A percentile compares a stretch with the other conserved stretches of the same genome.
These are phyloP conservation scores for Diphasiastrum complanatum DNA, from an alignment of 83 land plant species.

Conservation along the genomic window DNA sequence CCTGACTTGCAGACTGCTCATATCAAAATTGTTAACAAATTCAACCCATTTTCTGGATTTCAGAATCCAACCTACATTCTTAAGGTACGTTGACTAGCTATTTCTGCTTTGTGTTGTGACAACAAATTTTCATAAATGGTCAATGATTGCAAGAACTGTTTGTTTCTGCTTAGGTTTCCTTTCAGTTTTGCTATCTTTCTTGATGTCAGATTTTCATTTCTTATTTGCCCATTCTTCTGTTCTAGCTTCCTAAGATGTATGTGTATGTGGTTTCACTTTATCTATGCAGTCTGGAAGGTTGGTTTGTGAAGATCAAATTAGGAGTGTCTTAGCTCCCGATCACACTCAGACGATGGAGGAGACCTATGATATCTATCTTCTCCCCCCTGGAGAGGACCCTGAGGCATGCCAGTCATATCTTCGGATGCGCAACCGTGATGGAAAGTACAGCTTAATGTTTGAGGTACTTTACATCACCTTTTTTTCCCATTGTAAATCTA, in stretches of 20 bases:
- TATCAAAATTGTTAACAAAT: conserved; percentile 82
- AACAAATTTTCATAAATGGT: no score
- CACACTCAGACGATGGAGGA: conserved; percentile 56
- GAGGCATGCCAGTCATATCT: conserved; percentile 89
- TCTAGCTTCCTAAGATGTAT: no score
- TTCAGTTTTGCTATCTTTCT: no score
- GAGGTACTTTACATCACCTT: conserved; percentile 49
- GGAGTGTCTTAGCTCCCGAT: conserved; percentile 41
- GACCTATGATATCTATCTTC: conserved; percentile 84
- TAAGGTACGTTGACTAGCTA: conserved; percentile 23
- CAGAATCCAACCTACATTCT: conserved; percentile 47
- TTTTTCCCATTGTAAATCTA: background rate
- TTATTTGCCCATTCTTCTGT: no score
- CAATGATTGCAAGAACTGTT: no score
- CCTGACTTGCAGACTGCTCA: conserved; percentile 89
- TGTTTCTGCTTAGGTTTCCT: no score
- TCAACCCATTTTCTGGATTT: conserved; percentile 88
- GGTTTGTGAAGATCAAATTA: conserved; percentile 58
- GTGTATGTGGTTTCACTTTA: no score
- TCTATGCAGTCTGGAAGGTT: conserved; percentile 61
- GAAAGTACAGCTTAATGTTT: conserved; percentile 95
- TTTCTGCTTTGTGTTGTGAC: no score
- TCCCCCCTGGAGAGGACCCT: conserved; percentile 95
- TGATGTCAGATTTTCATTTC: no score
- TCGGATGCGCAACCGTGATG: conserved; percentile 86